phyloP scores from a whole-genome alignment of 2,329 filamentous ascomycete species.

The Nemania sp. region DNA sequence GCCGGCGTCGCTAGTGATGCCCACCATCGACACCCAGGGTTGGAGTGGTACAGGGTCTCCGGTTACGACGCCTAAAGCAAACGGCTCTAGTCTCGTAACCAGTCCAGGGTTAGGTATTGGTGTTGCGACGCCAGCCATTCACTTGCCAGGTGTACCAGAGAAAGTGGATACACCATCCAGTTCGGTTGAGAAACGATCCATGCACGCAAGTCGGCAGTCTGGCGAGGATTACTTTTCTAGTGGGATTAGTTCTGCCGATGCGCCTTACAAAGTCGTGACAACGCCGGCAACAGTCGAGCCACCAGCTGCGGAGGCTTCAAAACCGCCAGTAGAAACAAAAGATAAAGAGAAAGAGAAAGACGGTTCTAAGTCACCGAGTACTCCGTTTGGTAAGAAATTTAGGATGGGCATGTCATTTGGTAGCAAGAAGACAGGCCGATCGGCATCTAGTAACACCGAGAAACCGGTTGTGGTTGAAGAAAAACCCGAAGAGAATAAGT shows the following conservation, averaged over 20 bases:
- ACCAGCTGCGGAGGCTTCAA: constrained; percentile 55
- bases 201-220: constrained; percentile 70
- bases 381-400: constrained; percentile 59
- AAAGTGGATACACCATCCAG: constrained; percentile 57
- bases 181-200: constrained; percentile 66
- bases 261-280: constrained; percentile 60
- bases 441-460: constrained; percentile 72
- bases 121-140: constrained; percentile 73
- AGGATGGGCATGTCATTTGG: constrained; percentile 69
- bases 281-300: constrained; percentile 61
- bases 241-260: constrained; percentile 63
- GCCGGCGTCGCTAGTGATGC: constrained; percentile 68
- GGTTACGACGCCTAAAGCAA: constrained; percentile 72
- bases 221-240: constrained; percentile 84
- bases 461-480: constrained; percentile 82
- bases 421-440: constrained; percentile 84
- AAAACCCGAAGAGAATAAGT: constrained; percentile 73
- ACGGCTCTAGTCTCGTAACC: constrained; percentile 70
- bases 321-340: constrained; percentile 70
- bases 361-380: constrained; percentile 68
- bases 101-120: constrained; percentile 85
- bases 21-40: constrained; percentile 51
- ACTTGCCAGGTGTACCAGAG: constrained; percentile 63
- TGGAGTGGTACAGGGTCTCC: constrained; percentile 59
- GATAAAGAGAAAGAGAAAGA: constrained; percentile 62